Conservation (phyloP, 208 protist species). For the Leishmania tarentolae region DNA sequence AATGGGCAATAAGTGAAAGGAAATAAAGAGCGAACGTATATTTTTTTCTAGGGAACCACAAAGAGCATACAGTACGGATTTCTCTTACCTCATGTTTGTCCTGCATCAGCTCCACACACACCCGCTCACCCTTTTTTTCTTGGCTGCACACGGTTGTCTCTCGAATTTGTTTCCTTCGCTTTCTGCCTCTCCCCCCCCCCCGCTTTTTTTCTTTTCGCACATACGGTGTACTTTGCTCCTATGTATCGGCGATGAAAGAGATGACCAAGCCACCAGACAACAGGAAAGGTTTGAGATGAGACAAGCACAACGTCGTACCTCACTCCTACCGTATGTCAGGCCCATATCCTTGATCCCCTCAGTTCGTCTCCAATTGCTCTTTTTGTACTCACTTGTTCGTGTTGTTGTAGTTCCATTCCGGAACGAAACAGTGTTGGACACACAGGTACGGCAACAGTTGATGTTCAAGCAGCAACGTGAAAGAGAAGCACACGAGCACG, state of each 20-base stretch:
- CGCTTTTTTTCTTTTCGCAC: neutral
- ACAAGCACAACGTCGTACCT: slow-evolving; percentile 42
- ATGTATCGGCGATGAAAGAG: neutral
- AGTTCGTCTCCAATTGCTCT: neutral
- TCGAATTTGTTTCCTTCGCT: neutral
- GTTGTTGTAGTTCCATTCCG: neutral
- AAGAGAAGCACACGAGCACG: slow-evolving; percentile 1
- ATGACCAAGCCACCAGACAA: neutral
- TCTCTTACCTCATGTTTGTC: slow-evolving; percentile 4
- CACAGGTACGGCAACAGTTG: neutral
- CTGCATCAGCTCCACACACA: neutral
- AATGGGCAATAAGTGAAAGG: neutral
- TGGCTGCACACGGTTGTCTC: neutral
- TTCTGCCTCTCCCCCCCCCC: too few relatives aligned
- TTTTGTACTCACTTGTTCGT: neutral
- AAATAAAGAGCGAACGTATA: neutral
- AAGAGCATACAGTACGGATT: neutral
- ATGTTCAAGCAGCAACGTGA: slow-evolving; percentile 4
- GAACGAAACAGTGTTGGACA: neutral
- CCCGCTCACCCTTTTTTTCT: neutral
- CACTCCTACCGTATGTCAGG: neutral
- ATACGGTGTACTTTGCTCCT: neutral
- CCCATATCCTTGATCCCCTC: neutral
- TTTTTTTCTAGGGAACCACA: neutral
- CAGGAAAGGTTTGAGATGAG: slow-evolving; percentile 24